Evolutionary conservation across 495 filamentous ascomycete genomes (phyloP).

Genomic region (Aspergillus diversus): DNA sequence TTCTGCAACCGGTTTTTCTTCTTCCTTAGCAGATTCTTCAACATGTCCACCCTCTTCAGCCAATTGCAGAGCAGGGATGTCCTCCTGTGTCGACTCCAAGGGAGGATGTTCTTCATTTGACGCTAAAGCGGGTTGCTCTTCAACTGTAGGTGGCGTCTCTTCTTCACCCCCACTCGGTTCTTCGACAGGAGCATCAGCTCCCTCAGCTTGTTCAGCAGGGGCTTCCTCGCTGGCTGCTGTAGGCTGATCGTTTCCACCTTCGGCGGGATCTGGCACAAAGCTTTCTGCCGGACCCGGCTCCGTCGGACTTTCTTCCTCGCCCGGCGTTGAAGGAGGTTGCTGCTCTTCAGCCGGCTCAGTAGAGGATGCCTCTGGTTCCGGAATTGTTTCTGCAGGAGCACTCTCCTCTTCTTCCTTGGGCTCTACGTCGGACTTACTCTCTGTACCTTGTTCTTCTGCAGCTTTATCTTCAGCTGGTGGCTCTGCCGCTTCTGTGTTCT

Average conservation of each 20-base stretch:
- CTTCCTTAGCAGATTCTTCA: conserved; percentile 1
- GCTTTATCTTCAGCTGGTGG: conserved; percentile 5
- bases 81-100: conserved; percentile 9
- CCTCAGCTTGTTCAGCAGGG: too few relatives aligned
- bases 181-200: too few relatives aligned
- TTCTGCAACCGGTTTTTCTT: background rate
- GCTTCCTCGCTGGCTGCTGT: too few relatives aligned
- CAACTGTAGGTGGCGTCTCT: conserved; percentile 5
- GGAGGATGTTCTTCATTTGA: conserved; percentile 7
- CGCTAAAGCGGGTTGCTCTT: background rate
- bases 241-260: too few relatives aligned
- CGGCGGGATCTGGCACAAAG: too few relatives aligned
- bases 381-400: too few relatives aligned
- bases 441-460: too few relatives aligned
- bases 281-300: conserved; percentile 1
- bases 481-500: conserved; percentile 12
- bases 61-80: too few relatives aligned
- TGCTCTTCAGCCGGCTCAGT: conserved; percentile 9
- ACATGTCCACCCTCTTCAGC: too few relatives aligned
- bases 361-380: conserved; percentile 4
- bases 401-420: too few relatives aligned
- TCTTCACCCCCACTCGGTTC: background rate
- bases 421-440: too few relatives aligned
- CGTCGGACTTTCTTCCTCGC: conserved; percentile 4
- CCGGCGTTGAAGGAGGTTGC: background rate